These are phyloP conservation scores for Scopulariopsis brevicaulis DNA, from an alignment of 2,329 filamentous ascomycete species.

Conservation along the genomic window DNA sequence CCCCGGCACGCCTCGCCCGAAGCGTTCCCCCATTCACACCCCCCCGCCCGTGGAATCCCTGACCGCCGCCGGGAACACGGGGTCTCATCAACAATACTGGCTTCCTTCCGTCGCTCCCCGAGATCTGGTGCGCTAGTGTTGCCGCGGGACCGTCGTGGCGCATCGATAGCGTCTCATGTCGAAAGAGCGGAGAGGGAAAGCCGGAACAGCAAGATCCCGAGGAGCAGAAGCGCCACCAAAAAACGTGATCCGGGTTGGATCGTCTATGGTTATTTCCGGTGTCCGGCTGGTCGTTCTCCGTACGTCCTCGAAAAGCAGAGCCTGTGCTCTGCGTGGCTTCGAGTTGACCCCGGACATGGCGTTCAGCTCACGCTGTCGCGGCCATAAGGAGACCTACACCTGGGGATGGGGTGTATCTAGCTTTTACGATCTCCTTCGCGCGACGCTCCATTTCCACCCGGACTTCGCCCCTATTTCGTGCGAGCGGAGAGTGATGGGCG, in stretches of 20 bases:
- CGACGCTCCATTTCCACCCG: background rate
- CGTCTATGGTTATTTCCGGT: background rate
- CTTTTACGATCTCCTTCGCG: background rate
- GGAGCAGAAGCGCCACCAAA: background rate
- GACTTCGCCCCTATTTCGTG: background rate
- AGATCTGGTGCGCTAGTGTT: background rate
- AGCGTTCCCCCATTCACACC: background rate
- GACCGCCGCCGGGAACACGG: background rate
- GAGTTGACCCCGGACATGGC: background rate
- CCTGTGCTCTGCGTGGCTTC: background rate
- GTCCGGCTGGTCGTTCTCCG: background rate
- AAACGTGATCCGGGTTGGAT: background rate
- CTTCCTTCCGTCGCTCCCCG: background rate
- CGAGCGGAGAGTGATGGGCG: background rate
- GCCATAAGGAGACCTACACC: background rate
- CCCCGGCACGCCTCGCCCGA: background rate
- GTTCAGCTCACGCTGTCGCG: background rate
- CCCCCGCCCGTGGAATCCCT: background rate
- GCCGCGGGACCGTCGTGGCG: background rate
- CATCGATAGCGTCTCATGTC: background rate
- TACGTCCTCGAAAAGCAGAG: background rate
- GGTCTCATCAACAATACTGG: background rate
- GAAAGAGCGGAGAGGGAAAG: background rate
- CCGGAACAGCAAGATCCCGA: background rate
- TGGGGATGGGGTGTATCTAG: background rate